Base-by-base conservation (phyloP, 148 eudicot genomes). In the Diospyros kaki region DNA sequence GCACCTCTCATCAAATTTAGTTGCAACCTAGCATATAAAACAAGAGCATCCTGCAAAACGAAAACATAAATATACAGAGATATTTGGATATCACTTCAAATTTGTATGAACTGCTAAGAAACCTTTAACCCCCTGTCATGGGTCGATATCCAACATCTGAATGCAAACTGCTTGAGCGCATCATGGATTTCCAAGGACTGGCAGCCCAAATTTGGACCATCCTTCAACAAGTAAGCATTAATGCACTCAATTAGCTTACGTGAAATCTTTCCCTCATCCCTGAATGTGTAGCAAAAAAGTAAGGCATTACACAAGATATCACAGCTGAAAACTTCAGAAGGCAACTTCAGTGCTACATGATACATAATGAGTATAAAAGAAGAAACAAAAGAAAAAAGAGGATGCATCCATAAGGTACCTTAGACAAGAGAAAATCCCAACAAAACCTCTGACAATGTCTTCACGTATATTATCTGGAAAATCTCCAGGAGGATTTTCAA, bases 401-500 rank as follows among this genome's bases (percentile, higher is more conserved):
- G 61, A n/a, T 1, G 4, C 50, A 2, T 4, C 17, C 68, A 44
- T 45, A 39, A 68, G 64, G 74, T 77, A 90, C 97, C 96, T 92
- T 74, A 88, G 65, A 66, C 75, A 73, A 75, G 87, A 80, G 74
- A 93, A 95, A 64, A 92, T 86, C 63, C 65, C 83, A 55, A 85
- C 65, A 76, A 95, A 88, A 66, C 91, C 89, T 66, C 77, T 81
- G 53, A 88, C 86, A 71, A 95, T 78, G 64, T 84, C 93, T 69
- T 85, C 87, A 51, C 96, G 89, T 41, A 95, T 85, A 82, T 70
- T 82, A 72, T 79, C 87, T 42, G 94, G 89, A 81, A 90, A 90
- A 84, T 93, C 99, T 69, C 96, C 99, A 39, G 99, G 99, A 65
- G 99, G 97, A 77, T 91, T 95, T 82, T 87, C 94, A 74, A 95